Evolutionary conservation across 2,329 filamentous ascomycete genomes (phyloP), one percentile per base, ranked within the genome.

Genomic region (Penicillium sp.): DNA sequence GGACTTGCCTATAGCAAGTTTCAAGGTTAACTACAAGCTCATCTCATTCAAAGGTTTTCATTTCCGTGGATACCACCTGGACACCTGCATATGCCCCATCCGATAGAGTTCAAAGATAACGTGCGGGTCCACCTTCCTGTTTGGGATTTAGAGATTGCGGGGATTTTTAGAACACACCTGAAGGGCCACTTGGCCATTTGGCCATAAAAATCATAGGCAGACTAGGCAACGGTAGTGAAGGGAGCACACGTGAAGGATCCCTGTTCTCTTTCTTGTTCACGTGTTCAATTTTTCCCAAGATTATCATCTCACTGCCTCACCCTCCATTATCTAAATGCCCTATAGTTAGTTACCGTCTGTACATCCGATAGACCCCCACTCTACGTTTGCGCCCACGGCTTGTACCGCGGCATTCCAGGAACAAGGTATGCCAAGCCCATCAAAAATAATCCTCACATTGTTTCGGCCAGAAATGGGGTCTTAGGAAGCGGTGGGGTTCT

Each of bases 401-500:
- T 35, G 10, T 63, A 62, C 28, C 54, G 59, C 5, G 58, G 57
- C 0, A 60, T 56, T 1, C 59, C 59, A 4, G 58, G 52, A 19
- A 61, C 61, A 2, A 46, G 50, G 1, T 62, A 62, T 43, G 56
- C 57, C 13, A 57, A 55, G 33, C 46, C 57, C 38, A 57, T 63
- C 6, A 48, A 2, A 42, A 42, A 41, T 2, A 41, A 59, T 33
- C 53, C 51, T 2, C 34, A 5, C 3, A 49, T 49, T 13, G 29
- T 48, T 6, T 6, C 58, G 2, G 13, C 6, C 13, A 15, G 17
- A 48, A 0, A 59, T 43, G 0, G 54, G 60, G 2, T 54, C 56
- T 2, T 57, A 61, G 28, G 55, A 59, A n/a, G 53, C 61, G 39
- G 55, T 61, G 3, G 57, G 61, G 32, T 61, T 62, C 42, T 63